Evolutionary conservation across 139 green algal genomes (phyloP), one percentile per base, ranked within the genome.

Genomic region (Chlamydomonas schloesseri): DNA sequence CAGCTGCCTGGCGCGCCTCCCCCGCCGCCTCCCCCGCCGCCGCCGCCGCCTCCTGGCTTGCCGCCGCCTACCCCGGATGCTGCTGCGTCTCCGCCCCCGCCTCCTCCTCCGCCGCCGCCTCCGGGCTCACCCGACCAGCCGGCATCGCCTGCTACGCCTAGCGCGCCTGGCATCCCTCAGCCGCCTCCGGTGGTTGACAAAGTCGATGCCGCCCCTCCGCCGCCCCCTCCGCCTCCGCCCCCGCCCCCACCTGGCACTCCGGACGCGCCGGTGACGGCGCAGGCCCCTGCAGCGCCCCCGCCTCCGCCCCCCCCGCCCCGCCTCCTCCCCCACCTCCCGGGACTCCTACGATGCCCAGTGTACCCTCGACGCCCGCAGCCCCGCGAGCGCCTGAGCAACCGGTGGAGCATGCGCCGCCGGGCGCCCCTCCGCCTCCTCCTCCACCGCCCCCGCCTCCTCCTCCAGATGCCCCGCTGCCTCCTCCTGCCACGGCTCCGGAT

Each of bases 41-140:
- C 50, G 18, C 47, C 31, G 28, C 62, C 62, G 24, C 55, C 55
- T 24, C 18, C 55, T 33, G 69, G 23, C 1, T 11, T 33, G 34
- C 69, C 69, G 8, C 69, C 69, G 10, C 69, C 18, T 2, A 9
- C 62, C 62, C 62, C 62, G 24, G 26, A 33, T 33, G 62, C 62
- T 8, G 42, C 70, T 0, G n/a, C 70, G 10, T 15, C 70, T 31
- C 70, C 70, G n/a, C 70, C 70, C 33, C 70, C 70, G 24, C 70
- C 70, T 13, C 70, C 70, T 17, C 70, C 70, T 33, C 70, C 70
- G 0, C 70, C 70, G 28, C 71, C 71, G 0, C 71, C 71, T 13
- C 71, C 71, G 60, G 46, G 71, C 71, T 36, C 71, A 42, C 71
- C 71, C 24, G 71, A 78, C 23, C 71, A 50, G 42, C 42, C 42